phyloP scores from a whole-genome alignment of 2,329 filamentous ascomycete species.

The Teratosphaeria viscida region DNA sequence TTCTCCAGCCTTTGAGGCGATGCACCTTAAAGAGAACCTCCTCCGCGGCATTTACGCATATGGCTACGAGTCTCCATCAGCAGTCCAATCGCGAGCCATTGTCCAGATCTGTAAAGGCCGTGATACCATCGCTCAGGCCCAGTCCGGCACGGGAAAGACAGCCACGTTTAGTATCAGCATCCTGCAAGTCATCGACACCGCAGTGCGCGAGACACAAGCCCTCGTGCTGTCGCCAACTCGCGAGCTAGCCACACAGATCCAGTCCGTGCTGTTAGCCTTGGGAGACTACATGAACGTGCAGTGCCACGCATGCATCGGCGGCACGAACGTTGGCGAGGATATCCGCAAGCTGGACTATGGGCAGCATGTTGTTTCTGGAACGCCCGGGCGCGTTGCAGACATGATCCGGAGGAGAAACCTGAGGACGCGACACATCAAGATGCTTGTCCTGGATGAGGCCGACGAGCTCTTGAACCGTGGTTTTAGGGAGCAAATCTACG shows the following conservation, averaged over 20 bases:
- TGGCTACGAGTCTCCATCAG: conserved; percentile 94
- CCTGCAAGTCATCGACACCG: conserved; percentile 95
- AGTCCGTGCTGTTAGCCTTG: conserved; percentile 98
- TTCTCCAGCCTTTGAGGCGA: conserved; percentile 49
- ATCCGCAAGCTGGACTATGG: conserved; percentile 96
- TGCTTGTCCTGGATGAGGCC: conserved; percentile 66
- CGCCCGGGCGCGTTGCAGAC: conserved; percentile 87
- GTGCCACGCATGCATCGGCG: conserved; percentile 96
- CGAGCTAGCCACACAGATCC: conserved; percentile 95
- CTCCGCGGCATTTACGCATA: conserved; percentile 89
- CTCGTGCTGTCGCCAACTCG: conserved; percentile 92
- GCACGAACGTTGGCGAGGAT: conserved; percentile 95
- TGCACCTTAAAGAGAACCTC: conserved; percentile 96
- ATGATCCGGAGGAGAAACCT: conserved; percentile 68
- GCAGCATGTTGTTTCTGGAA: conserved; percentile 94
- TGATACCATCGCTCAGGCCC: conserved; percentile 96
- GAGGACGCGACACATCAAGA: conserved; percentile 66
- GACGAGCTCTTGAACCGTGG: conserved; percentile 81
- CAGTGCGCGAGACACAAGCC: conserved; percentile 92
- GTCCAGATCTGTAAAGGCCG: conserved; percentile 98
- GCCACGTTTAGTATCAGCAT: conserved; percentile 99
- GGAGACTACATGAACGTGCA: conserved; percentile 99
- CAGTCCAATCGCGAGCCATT: conserved; percentile 94
- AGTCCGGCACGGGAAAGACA: conserved; percentile 98
- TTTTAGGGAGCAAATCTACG: conserved; percentile 97